Base-by-base conservation (phyloP, 306 rosid genomes). In the Rosa lucieae region DNA sequence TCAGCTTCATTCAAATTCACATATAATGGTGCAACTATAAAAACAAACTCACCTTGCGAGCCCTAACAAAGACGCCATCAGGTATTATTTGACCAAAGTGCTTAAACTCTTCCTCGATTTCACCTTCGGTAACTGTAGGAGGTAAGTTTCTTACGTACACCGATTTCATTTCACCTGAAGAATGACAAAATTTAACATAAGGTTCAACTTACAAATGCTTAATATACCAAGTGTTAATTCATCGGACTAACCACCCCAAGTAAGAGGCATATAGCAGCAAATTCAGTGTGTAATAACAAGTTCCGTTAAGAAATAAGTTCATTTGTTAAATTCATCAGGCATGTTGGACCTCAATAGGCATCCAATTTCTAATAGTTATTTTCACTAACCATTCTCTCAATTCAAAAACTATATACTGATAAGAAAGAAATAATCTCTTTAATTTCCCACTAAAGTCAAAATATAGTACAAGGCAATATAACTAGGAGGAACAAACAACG, bases 61-160 rank as follows among this genome's bases (percentile, higher is more conserved):
- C 89, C 89, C 97, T 88, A 77, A 95, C 78, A 63, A 95, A 95
- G 82, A 95, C 89, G 44, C 99, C 99, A 84, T 92, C 95, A 0
- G 90, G 89, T 71, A 75, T 89, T 76, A 94, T 94, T 84, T 87
- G 86, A 73, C 99, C 99, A 62, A 95, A 95, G 75, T 76, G 73
- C 86, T 88, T 89, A 79, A 95, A 95, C 37, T 92, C 97, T 67
- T 85, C 83, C 80, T 92, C 97, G 18, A 94, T 87, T 84, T 94
- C 97, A 32, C 69, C 87, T 77, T 94, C 97, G 7, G 97, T 89
- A 63, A 96, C 90, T 69, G 87, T 77, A 56, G 96, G 92, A 62
- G 97, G 89, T 86, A 96, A 85, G 85, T 96, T 96, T 85, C 93
- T 89, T 72, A 93, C 98, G 55, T 96, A 96, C 70, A 96, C 99